Conservation (phyloP, 2,329 filamentous ascomycete species). For the Beauveria asiatica region DNA sequence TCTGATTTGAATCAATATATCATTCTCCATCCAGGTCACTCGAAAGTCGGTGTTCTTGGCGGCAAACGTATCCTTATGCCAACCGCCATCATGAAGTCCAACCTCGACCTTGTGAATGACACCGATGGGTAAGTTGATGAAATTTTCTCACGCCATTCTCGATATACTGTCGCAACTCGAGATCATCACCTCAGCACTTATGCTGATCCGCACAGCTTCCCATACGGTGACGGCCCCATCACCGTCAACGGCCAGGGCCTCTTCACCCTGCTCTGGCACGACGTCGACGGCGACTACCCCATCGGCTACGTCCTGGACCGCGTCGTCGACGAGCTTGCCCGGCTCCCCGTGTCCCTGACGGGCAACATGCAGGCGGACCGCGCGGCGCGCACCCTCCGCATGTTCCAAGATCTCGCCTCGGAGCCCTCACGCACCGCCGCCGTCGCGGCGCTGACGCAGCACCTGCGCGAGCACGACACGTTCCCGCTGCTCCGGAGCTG, state of each 20-base stretch:
- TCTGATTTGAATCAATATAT: not conserved
- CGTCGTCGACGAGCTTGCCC: slow-evolving; percentile 40
- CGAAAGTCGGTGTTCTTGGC: no score
- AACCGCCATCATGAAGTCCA: slow-evolving; percentile 20
- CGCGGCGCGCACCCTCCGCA: slow-evolving; percentile 50
- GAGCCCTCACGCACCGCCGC: slow-evolving; percentile 54
- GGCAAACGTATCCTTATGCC: not conserved
- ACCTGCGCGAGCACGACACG: slow-evolving; percentile 60
- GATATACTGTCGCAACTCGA: not conserved
- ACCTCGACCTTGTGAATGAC: slow-evolving; percentile 44
- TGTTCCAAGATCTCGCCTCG: slow-evolving; percentile 47
- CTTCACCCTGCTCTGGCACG: slow-evolving; percentile 57
- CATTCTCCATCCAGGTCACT: no score
- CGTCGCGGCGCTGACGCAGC: slow-evolving; percentile 47
- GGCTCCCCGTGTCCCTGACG: slow-evolving; percentile 44
- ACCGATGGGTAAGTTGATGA: slow-evolving; percentile 42
- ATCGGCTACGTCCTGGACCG: slow-evolving; percentile 53
- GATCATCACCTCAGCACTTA: not conserved
- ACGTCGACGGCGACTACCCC: slow-evolving; percentile 52
- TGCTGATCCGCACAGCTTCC: slow-evolving; percentile 52
- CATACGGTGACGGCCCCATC: slow-evolving; percentile 58
- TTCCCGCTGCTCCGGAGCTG: slow-evolving; percentile 73
- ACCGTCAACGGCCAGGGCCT: slow-evolving; percentile 48
- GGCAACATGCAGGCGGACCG: slow-evolving; percentile 55
- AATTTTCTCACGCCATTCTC: not conserved